These are phyloP conservation scores for Emergomyces orientalis DNA, from an alignment of 2,329 filamentous ascomycete genomes.

Conservation along the genomic window DNA sequence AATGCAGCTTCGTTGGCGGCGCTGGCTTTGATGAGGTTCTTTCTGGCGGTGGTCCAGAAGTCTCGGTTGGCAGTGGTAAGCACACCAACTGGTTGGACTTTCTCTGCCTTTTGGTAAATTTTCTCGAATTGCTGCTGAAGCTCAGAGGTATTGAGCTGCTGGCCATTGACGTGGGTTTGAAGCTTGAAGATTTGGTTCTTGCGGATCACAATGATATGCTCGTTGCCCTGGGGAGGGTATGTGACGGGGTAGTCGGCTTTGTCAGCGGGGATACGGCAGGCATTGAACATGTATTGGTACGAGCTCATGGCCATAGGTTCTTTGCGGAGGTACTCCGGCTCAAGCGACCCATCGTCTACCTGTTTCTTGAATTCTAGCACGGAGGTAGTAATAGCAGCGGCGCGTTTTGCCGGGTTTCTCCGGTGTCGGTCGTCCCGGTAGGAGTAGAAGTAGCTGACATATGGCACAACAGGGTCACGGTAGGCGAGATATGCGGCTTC, in stretches of 20 bases:
- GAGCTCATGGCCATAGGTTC: conserved; percentile 96
- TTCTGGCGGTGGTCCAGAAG: conserved; percentile 76
- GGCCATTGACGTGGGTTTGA: conserved; percentile 66
- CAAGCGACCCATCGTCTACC: conserved; percentile 71
- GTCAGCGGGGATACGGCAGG: conserved; percentile 71
- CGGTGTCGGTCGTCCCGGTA: conserved; percentile 86
- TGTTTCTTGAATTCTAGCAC: conserved; percentile 89
- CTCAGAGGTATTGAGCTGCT: conserved; percentile 79
- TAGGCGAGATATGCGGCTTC: conserved; percentile 84
- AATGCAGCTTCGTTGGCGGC: conserved; percentile 69
- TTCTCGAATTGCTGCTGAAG: conserved; percentile 80
- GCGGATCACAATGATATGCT: conserved; percentile 80
- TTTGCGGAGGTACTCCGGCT: conserved; percentile 98
- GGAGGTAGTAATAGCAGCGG: conserved; percentile 77
- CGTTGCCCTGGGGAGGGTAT: conserved; percentile 63
- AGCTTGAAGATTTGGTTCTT: conserved; percentile 99
- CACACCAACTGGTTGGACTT: conserved; percentile 64
- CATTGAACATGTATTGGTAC: conserved; percentile 99
- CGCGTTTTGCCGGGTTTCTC: conserved; percentile 81
- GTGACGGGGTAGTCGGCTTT: conserved; percentile 77
- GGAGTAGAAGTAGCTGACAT: conserved; percentile 99
- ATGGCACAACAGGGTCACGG: conserved; percentile 91
- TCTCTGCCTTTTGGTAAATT: conserved; percentile 70
- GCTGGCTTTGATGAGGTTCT: conserved; percentile 64
- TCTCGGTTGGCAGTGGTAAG: conserved; percentile 91